These are phyloP conservation scores for Houttuynia cordata DNA, from an alignment of 164 flowering plant genomes.

Conservation along the genomic window DNA sequence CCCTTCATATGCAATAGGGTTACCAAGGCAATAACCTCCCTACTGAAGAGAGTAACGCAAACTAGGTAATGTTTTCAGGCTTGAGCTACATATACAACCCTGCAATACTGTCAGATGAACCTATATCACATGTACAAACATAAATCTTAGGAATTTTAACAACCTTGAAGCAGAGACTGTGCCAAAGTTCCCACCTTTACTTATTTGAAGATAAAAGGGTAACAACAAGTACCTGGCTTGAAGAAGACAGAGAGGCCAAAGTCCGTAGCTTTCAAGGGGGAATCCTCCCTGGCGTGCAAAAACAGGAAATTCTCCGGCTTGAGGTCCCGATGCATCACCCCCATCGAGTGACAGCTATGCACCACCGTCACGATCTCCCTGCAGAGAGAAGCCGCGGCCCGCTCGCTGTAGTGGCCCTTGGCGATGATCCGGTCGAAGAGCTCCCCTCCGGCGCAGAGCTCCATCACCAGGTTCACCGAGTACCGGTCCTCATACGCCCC, in stretches of 20 bases:
- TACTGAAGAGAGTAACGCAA: no score
- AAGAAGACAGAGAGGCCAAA: constrained; percentile 85
- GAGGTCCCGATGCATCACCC: constrained; percentile 81
- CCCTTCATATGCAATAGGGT: no score
- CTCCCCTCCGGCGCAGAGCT: constrained; percentile 85
- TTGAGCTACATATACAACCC: no score
- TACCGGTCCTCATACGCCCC: constrained; percentile 74
- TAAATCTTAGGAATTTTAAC: no score
- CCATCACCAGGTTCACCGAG: constrained; percentile 73
- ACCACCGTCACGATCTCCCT: constrained; percentile 74
- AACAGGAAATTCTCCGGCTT: constrained; percentile 89
- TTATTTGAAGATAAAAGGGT: background rate
- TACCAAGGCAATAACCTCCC: no score
- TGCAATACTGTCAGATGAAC: no score
- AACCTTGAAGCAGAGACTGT: no score
- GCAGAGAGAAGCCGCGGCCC: constrained; percentile 61
- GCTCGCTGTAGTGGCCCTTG: constrained; percentile 80
- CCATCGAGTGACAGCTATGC: constrained; percentile 68
- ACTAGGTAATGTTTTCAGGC: no score
- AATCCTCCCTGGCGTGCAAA: constrained; percentile 39
- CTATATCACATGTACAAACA: no score
- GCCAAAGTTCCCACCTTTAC: no score
- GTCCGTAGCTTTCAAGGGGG: constrained; percentile 78
- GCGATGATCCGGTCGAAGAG: constrained; percentile 81
- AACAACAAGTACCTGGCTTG: constrained; percentile 42